Evolutionary conservation across 2,329 filamentous ascomycete genomes (phyloP).

Genomic region (Sarocladium brachiariae): DNA sequence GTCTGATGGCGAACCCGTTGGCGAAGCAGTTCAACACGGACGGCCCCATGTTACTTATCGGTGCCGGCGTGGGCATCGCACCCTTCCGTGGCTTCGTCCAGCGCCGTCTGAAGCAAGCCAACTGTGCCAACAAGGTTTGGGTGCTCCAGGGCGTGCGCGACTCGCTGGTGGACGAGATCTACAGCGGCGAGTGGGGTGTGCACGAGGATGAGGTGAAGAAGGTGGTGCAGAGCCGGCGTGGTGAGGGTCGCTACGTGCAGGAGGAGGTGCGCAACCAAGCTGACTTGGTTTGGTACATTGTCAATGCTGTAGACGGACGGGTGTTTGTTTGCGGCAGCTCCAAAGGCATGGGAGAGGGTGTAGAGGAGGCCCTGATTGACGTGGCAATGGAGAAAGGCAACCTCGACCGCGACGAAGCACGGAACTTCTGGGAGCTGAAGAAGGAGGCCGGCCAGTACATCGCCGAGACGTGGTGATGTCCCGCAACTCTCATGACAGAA

Average conservation of each 20-base stretch:
- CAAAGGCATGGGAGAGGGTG: constrained; percentile 96
- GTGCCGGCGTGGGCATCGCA: constrained; percentile 91
- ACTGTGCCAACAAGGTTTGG: constrained; percentile 97
- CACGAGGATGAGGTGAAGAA: constrained; percentile 82
- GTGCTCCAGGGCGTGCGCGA: constrained; percentile 92
- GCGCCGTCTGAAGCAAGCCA: constrained; percentile 85
- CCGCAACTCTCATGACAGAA: background rate
- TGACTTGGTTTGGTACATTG: constrained; percentile 96
- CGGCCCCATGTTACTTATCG: constrained; percentile 95
- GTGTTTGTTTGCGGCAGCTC: constrained; percentile 95
- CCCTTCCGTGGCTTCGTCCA: constrained; percentile 98
- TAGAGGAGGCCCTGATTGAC: constrained; percentile 79
- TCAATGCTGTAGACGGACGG: constrained; percentile 91
- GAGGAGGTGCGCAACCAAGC: constrained; percentile 88
- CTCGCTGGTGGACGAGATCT: constrained; percentile 89
- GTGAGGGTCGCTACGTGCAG: constrained; percentile 86
- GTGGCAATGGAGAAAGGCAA: constrained; percentile 92
- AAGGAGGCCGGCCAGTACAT: constrained; percentile 92
- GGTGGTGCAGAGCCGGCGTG: constrained; percentile 68
- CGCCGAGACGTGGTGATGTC: constrained; percentile 62
- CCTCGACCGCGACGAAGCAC: constrained; percentile 72
- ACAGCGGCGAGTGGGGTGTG: constrained; percentile 92
- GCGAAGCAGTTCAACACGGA: constrained; percentile 88
- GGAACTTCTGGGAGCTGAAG: constrained; percentile 86
- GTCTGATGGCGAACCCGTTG: constrained; percentile 93